Percentiles rank a stretch among this genome's conserved stretches.
Evolutionary conservation across 768 basidiomycete genomes (phyloP).

Genomic region (Cantharellus anzutake): DNA sequence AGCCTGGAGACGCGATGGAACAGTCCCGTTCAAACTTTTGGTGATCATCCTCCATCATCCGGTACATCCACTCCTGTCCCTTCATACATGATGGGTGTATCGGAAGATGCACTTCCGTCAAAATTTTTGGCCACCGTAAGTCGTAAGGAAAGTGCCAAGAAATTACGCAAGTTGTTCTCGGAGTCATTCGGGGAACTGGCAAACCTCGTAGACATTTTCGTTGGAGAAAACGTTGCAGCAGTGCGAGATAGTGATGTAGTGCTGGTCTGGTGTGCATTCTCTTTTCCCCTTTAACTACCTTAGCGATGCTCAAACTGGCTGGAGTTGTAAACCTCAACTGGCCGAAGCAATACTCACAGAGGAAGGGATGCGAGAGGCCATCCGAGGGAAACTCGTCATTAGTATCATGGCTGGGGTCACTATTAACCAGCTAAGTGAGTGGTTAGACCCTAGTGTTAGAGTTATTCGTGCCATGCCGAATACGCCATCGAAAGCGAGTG

Average conservation of each 20-base stretch:
- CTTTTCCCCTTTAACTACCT: neutral
- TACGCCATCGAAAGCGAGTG: slow-evolving; percentile 75
- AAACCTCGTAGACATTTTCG: slow-evolving; percentile 45
- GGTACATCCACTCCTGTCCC: slow-evolving; percentile 51
- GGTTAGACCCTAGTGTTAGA: slow-evolving; percentile 59
- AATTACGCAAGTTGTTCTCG: slow-evolving; percentile 41
- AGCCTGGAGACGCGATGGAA: slow-evolving; percentile 38
- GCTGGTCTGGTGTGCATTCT: slow-evolving; percentile 53
- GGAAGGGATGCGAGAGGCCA: slow-evolving; percentile 59
- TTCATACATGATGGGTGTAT: slow-evolving; percentile 13
- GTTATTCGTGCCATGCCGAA: slow-evolving; percentile 98
- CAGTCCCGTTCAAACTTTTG: slow-evolving; percentile 6
- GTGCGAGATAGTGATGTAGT: slow-evolving; percentile 65
- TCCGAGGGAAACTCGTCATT: slow-evolving; percentile 80
- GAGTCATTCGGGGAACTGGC: slow-evolving; percentile 15
- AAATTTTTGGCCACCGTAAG: slow-evolving; percentile 79
- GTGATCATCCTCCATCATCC: slow-evolving; percentile 15
- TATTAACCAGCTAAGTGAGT: slow-evolving; percentile 53
- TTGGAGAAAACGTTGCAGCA: slow-evolving; percentile 51
- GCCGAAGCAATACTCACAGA: slow-evolving; percentile 55
- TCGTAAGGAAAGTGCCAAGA: slow-evolving; percentile 51
- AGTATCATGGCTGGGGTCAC: slow-evolving; percentile 97
- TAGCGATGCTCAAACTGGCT: neutral
- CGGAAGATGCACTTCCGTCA: slow-evolving; percentile 46
- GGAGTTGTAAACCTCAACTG: slow-evolving; percentile 86